These are phyloP conservation scores for Lactuca saligna DNA, from an alignment of 129 eudicot genomes.

Conservation along the genomic window DNA sequence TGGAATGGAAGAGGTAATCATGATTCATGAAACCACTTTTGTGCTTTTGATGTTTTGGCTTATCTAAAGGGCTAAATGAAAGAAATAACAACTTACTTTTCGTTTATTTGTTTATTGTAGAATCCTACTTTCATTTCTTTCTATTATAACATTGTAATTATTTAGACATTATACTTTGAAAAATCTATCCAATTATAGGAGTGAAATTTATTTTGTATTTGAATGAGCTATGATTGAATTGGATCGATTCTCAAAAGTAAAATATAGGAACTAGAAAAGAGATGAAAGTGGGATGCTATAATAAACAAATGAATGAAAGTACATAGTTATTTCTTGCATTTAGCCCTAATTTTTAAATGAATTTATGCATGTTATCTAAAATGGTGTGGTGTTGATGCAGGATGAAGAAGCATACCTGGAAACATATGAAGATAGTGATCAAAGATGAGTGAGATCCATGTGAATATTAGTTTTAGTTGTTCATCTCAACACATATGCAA, in stretches of 20 bases:
- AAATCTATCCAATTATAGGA: too few relatives aligned
- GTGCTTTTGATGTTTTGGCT: neutral
- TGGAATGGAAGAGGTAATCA: slow-evolving; percentile 42
- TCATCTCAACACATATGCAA: neutral
- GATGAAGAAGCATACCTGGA: slow-evolving; percentile 68
- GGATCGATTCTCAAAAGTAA: neutral
- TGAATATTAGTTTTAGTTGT: neutral
- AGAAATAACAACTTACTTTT: too few relatives aligned
- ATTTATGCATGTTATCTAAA: neutral
- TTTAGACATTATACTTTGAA: too few relatives aligned
- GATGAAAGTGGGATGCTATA: too few relatives aligned
- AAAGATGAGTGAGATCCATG: slow-evolving; percentile 18
- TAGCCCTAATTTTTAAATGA: neutral
- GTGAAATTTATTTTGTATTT: neutral
- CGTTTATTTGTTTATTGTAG: too few relatives aligned
- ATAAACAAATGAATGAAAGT: neutral
- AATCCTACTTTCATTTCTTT: too few relatives aligned
- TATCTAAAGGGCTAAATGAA: too few relatives aligned
- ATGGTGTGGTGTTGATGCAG: slow-evolving; percentile 14
- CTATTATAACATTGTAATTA: too few relatives aligned
- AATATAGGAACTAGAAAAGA: too few relatives aligned
- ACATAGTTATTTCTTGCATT: neutral
- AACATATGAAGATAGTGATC: slow-evolving; percentile 40
- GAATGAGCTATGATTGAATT: slow-evolving; percentile 19
- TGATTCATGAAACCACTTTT: neutral